Conservation (phyloP, 768 basidiomycete genomes). For the Pleurotus ostreatus region DNA sequence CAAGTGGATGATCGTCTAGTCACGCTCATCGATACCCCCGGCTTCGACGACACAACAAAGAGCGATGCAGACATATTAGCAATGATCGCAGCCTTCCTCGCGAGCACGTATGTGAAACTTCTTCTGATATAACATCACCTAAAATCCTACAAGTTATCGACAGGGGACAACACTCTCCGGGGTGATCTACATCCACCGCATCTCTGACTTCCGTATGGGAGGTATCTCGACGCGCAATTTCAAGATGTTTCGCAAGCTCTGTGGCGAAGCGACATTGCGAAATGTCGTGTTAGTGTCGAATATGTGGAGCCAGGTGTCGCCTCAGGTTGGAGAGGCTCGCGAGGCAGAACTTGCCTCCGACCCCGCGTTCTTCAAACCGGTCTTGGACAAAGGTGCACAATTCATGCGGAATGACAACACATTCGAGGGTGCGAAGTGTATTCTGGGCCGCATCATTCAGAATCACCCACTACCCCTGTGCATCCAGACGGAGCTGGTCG, state of each 20-base stretch:
- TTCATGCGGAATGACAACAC: conserved; percentile 40
- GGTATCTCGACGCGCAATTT: conserved; percentile 38
- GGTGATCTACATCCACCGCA: conserved; percentile 42
- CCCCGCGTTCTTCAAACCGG: conserved; percentile 49
- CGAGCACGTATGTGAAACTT: conserved; percentile 7
- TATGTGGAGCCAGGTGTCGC: conserved; percentile 38
- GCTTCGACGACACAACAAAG: conserved; percentile 34
- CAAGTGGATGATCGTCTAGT: conserved; percentile 23
- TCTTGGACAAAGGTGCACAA: conserved; percentile 44
- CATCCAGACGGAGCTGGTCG: conserved; percentile 19
- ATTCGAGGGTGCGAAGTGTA: conserved; percentile 23
- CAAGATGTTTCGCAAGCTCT: conserved; percentile 40
- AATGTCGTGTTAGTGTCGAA: conserved; percentile 46
- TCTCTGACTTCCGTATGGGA: conserved; percentile 35
- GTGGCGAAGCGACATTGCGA: conserved; percentile 35
- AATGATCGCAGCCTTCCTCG: conserved; percentile 21
- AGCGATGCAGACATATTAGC: conserved; percentile 29
- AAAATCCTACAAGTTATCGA: conserved; percentile 10
- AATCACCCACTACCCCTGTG: conserved; percentile 12
- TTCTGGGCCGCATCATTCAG: conserved; percentile 27
- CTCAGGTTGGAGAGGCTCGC: conserved; percentile 30
- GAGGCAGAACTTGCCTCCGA: conserved; percentile 39
- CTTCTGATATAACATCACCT: no score
- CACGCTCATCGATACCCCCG: conserved; percentile 36
- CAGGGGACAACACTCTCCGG: conserved; percentile 26